Base-by-base conservation (phyloP, 2,329 filamentous ascomycete species). In the Aspergillus sp. region DNA sequence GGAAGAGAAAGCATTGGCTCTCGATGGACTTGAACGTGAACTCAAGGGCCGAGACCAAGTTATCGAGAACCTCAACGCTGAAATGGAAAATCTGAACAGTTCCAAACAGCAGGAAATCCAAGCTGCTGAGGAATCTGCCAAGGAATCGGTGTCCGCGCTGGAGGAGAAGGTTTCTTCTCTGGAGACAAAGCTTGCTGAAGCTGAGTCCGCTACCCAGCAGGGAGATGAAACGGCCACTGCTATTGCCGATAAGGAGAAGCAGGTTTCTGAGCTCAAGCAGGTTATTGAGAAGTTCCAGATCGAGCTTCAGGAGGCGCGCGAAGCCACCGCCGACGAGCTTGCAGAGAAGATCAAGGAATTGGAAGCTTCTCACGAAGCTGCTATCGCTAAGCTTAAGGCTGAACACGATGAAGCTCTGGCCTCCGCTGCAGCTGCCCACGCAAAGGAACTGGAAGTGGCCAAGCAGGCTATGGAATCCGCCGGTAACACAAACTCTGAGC, bases 21-120 rank as follows among this genome's bases (percentile, higher is more conserved):
- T 60, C 26, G 57, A 69, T 37, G 53, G 49, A 41, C 49, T 66
- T 27, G 47, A 62, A 40, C 49, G 58, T 35, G 62, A 70, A 48
- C 52, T 64, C 37, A 61, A 66, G 47, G 63, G 58, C 34, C 59
- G 57, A 2, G 61, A 65, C 13, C 62, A 62, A 26, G 65, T 68
- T 4, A 62, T 67, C 30, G 62, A 68, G 26, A 66, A 61, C 30
- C 58, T 69, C 19, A 62, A 70, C 38, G 55, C 55, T 13, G 69
- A 72, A 45, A 60, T 65, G 40, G 53, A 64, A 19, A 62, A 61
- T 40, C 43, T 69, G 27, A 54, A 57, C 30, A 48, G 61, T 27
- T 47, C 59, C 26, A 72, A 69, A 43, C 62, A 67, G 27, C 52
- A 68, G 40, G 62, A 64, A 34, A 52, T 64, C 27, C 53, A 50